These are phyloP conservation scores for Jackrogersella minutella DNA, from an alignment of 495 filamentous ascomycete genomes.

Conservation along the genomic window DNA sequence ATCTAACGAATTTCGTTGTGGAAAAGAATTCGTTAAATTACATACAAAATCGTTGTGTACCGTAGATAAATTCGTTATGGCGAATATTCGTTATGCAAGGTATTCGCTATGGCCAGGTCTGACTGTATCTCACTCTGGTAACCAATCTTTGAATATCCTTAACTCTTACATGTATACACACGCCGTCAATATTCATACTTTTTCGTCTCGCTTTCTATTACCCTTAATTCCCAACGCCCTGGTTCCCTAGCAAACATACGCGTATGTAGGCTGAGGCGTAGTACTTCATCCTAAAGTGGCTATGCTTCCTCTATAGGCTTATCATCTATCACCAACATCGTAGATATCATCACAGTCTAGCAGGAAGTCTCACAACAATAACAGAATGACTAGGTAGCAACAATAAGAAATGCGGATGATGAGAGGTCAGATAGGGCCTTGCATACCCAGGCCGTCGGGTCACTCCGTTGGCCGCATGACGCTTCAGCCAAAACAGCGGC, in stretches of 20 bases:
- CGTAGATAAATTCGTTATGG: no score
- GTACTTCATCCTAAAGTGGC: slow-evolving; percentile 23
- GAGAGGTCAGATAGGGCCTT: not conserved
- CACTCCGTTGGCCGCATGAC: slow-evolving; percentile 11
- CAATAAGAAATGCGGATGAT: not conserved
- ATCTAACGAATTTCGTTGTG: no score
- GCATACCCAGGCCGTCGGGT: slow-evolving; percentile 1
- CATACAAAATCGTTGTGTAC: no score
- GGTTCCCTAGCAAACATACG: not conserved
- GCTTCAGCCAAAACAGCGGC: slow-evolving; percentile 10
- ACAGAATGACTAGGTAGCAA: not conserved
- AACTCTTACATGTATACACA: not conserved
- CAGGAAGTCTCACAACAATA: not conserved
- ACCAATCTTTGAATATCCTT: not conserved
- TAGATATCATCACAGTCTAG: not conserved
- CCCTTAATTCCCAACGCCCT: not conserved
- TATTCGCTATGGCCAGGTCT: no score
- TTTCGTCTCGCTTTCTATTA: not conserved
- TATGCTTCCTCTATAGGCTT: slow-evolving; percentile 3
- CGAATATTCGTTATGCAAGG: no score
- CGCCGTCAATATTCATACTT: not conserved
- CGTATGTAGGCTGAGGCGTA: not conserved
- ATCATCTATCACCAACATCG: not conserved
- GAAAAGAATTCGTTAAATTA: no score
- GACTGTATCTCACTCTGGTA: no score